A percentile compares a stretch with the other conserved stretches of the same genome.
Conservation (phyloP, 2,329 filamentous ascomycete genomes). For the Fusarium pseudograminearum region DNA sequence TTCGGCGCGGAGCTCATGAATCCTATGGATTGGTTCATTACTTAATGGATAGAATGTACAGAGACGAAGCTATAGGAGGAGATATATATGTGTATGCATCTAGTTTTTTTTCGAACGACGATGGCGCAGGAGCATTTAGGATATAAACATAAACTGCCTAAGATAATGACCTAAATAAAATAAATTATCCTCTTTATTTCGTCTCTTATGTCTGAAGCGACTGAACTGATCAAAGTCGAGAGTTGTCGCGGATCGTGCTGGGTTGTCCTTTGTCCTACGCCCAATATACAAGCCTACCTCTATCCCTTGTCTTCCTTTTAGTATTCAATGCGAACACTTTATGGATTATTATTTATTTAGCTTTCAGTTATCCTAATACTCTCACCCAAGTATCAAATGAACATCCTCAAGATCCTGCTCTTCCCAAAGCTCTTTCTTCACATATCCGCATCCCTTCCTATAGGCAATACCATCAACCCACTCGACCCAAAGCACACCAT, state of each 20-base stretch:
- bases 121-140: too few species aligned
- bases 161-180: accelerated
- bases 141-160: too few species aligned
- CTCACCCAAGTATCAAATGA: not conserved
- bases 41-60: too few species aligned
- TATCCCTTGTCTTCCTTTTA: not conserved
- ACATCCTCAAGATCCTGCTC: not conserved
- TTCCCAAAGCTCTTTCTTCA: not conserved
- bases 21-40: too few species aligned
- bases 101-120: too few species aligned
- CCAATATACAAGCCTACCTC: too few species aligned
- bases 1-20: accelerated
- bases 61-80: too few species aligned
- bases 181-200: accelerated
- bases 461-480: not conserved
- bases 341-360: not conserved
- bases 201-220: accelerated
- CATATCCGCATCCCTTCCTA: not conserved
- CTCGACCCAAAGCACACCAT: not conserved
- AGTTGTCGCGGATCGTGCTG: too few species aligned
- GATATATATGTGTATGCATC: too few species aligned
- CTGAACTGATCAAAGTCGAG: too few species aligned
- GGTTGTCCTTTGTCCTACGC: too few species aligned
- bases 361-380: accelerated
- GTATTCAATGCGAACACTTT: accelerated